Evolutionary conservation across 108 stramenopile genomes (phyloP), one percentile per base, ranked within the genome.

Genomic region (Cyclotella baltica): DNA sequence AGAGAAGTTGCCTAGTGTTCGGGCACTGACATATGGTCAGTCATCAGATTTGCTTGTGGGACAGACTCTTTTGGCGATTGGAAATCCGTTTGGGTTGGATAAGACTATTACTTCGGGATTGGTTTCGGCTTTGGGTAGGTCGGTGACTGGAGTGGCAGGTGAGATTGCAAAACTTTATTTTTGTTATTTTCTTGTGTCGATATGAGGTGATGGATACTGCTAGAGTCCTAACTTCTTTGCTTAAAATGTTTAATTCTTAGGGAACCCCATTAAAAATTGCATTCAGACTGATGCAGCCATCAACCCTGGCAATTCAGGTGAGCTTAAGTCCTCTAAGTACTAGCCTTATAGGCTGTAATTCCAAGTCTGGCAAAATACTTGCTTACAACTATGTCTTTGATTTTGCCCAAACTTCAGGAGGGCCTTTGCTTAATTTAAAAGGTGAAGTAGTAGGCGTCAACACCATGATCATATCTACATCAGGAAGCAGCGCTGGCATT

Each of bases 241-340:
- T 27, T 57, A 2, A 27, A 18, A 15, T 4, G 13, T 2, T 4
- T 57, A 25, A 19, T 8, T 64, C 10, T 25, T 27, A 65, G 64
- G 90, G n/a, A 88, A 89, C 53, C 85, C 87, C 5, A 96, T 98
- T 59, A 91, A 85, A 38, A 85, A 86, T 53, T 92, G 91, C 67
- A 88, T 95, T 52, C 94, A 97, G 62, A 97, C 94, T 5, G 97
- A 98, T 81, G 93, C 94, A 10, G 92, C 96, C 55, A 98, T 98
- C 62, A 98, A 98, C 70, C 97, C 97, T 30, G 97, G 94, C 25
- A 98, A 96, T 69, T 85, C 83, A n/a, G 97, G 97, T 52, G 97
- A 96, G 0, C 96, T 96, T 3, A n/a, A n/a, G n/a, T n/a, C n/a
- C n/a, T n/a, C n/a, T n/a, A n/a, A n/a, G n/a, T n/a, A n/a, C n/a